Evolutionary conservation across 306 rosid genomes (phyloP).

Genomic region (Ziziphus jujuba): DNA sequence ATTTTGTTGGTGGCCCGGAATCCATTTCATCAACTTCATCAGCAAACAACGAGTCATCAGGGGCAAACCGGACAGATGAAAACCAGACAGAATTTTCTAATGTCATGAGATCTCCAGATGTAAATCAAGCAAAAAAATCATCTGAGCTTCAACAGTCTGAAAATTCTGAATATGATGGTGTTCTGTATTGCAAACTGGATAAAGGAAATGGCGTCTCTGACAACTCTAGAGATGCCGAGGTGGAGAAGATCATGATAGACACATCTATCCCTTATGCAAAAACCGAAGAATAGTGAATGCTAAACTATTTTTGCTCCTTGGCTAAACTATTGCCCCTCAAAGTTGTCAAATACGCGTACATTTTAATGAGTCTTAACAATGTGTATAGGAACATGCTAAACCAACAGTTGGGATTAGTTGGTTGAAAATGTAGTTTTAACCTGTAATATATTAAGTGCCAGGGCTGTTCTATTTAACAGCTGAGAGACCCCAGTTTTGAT

Average conservation of each 20-base stretch:
- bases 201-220: constrained; percentile 34
- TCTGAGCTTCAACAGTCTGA: constrained; percentile 37
- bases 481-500: not conserved
- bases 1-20: constrained; percentile 39
- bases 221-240: constrained; percentile 22
- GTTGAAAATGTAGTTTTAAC: not conserved
- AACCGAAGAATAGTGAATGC: not conserved
- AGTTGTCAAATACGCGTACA: not conserved
- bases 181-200: constrained; percentile 39
- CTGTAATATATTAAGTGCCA: not conserved
- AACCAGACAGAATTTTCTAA: constrained; percentile 35
- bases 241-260: constrained; percentile 15
- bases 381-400: constrained; percentile 1
- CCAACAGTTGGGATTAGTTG: not conserved
- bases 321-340: not conserved
- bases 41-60: constrained; percentile 35
- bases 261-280: constrained; percentile 11
- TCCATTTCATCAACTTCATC: constrained; percentile 29
- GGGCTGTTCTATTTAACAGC: constrained; percentile 9
- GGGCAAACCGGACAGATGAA: constrained; percentile 27
- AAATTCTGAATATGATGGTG: constrained; percentile 50
- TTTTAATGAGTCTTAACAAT: constrained; percentile 2
- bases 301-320: not conserved
- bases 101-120: constrained; percentile 32
- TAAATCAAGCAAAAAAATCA: constrained; percentile 33